Conservation (phyloP, 352 stramenopile genomes). For the Elongisporangium prolatum region DNA sequence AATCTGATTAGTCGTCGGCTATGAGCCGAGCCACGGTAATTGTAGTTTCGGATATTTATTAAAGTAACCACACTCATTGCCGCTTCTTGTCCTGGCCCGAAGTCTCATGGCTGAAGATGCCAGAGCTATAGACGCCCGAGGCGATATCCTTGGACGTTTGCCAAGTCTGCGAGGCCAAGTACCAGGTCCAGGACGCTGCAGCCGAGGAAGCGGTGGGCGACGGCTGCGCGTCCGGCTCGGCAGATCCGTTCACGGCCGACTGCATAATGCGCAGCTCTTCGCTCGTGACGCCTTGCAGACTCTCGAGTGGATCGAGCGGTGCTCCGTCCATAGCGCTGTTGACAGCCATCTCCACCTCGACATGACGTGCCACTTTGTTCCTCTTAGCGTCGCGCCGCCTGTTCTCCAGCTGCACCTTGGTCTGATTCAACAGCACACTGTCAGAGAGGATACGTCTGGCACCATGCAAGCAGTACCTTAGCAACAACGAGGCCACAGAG, state of each 20-base stretch:
- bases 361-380: constrained; percentile 26
- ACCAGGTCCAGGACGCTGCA: constrained; percentile 26
- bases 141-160: constrained; percentile 41
- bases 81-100: neutral
- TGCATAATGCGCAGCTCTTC: constrained; percentile 13
- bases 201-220: constrained; percentile 10
- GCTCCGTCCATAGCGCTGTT: constrained; percentile 22
- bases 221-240: neutral
- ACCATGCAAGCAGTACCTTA: constrained; percentile 23
- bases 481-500: constrained; percentile 42
- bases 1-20: no score
- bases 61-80: neutral
- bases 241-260: constrained; percentile 2
- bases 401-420: constrained; percentile 50
- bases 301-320: constrained; percentile 31
- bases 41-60: neutral
- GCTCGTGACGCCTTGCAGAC: constrained; percentile 19
- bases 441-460: neutral
- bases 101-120: constrained; percentile 17
- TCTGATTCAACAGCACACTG: constrained; percentile 14
- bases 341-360: constrained; percentile 56
- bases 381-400: constrained; percentile 33
- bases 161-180: constrained; percentile 37
- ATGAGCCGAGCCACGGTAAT: neutral
- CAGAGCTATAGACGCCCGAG: constrained; percentile 30